Evolutionary conservation across 1,139 yeast species (phyloP), one percentile per base, ranked within the genome.

Genomic region (Chernovozyma sophiae-reginae): DNA sequence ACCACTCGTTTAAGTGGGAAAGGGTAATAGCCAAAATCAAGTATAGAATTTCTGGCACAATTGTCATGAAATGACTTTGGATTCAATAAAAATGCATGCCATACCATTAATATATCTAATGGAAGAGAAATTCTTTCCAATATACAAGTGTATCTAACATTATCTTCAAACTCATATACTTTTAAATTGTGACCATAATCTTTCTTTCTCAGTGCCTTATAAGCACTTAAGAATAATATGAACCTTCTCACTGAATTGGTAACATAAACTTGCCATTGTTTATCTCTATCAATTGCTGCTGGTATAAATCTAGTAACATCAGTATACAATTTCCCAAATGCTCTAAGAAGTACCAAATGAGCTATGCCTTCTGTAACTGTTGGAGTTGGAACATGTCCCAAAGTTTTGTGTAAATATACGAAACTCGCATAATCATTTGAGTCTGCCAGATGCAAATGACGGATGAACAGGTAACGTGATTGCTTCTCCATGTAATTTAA

Each of bases 71-170:
- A 55, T 2, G 51, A 40, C 15, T 44, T 42, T 2, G 66, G 65
- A 33, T 56, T 58, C 37, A 61, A 45, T 43, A 58, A 40, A 37
- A 56, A 57, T 3, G 65, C 43, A 44, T 68, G 72, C 73, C 73
- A 68, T 1, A 67, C 65, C 62, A 67, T 53, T 8, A 66, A 36
- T 4, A 67, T 58, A 41, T 66, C 72, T 31, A 65, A 43, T 1
- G 68, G 68, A 1, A 70, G 69, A 23, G 61, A 35, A 18, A 44
- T 28, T 16, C 29, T 37, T 15, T 14, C 26, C 31, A 33, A 28
- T n/a, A 23, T 11, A n/a, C 19, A 20, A 12, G 15, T 11, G 7
- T 5, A n/a, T n/a, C 25, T 29, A 4, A 16, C 20, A 11, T 24
- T 22, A 17, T 28, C 13, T 14, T 33, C 20, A 13, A 30, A 33